A percentile compares a stretch with the other conserved stretches of the same genome.
phyloP scores from a whole-genome alignment of 1,284 basidiomycete species.

The Coniophora puteana region DNA sequence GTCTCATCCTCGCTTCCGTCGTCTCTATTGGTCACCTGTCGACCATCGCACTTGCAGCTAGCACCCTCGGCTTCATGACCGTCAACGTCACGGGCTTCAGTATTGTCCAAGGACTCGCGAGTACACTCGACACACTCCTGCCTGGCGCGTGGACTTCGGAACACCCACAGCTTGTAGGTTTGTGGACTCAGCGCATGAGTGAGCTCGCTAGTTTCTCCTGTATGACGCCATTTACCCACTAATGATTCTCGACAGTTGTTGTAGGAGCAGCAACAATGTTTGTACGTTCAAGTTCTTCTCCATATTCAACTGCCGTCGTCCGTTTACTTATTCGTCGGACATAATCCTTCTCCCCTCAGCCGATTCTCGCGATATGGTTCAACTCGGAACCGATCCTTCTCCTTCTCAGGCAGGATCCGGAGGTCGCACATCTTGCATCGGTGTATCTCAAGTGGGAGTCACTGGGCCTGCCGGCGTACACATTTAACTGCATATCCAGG shows the following conservation, averaged over 20 bases:
- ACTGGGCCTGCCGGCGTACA: conserved; percentile 87
- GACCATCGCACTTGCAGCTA: conserved; percentile 79
- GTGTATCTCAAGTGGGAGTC: conserved; percentile 74
- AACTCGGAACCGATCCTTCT: conserved; percentile 79
- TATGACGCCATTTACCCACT: not conserved
- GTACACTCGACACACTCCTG: conserved; percentile 85
- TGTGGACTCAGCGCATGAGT: conserved; percentile 91
- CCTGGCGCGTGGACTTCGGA: conserved; percentile 89
- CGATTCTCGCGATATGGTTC: conserved; percentile 69
- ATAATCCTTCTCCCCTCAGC: conserved; percentile 37
- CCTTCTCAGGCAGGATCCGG: conserved; percentile 79
- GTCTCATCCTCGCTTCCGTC: conserved; percentile 70
- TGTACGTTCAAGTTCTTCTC: too few relatives aligned
- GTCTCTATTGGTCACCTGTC: conserved; percentile 85
- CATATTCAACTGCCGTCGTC: too few relatives aligned
- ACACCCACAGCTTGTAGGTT: conserved; percentile 79
- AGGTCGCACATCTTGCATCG: conserved; percentile 76
- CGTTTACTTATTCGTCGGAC: too few relatives aligned
- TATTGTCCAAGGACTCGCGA: conserved; percentile 83
- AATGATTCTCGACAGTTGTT: not conserved
- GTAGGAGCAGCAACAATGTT: too few relatives aligned
- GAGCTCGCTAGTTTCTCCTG: conserved; percentile 23
- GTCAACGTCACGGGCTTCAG: conserved; percentile 69
- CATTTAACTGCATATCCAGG: conserved; percentile 66
- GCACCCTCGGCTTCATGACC: conserved; percentile 87